Base-by-base conservation (phyloP, 2,329 filamentous ascomycete genomes). In the Colletotrichum musae region DNA sequence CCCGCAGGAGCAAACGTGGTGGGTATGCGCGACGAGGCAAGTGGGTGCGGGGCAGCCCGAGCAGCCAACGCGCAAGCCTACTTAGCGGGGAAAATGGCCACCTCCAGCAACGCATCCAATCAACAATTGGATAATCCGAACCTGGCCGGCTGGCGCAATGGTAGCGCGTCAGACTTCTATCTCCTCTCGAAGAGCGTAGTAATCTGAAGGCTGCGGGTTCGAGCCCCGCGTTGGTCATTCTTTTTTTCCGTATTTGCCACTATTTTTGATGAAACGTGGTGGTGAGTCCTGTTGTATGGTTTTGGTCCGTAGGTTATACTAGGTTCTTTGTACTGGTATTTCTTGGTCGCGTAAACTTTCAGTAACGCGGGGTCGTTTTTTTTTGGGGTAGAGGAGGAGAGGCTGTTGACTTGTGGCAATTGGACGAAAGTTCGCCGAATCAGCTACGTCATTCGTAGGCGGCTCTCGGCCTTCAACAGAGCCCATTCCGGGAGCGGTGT, bases 111-210 rank as follows among this genome's bases (percentile, higher is more conserved):
- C 48, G 50, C 50, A 41, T 56, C 66, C 50, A 59, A 69, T 66
- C 39, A 57, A 43, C 32, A 51, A 43, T 57, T 69, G 62, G 62
- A 52, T 48, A 52, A 6, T 10, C 39, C 16, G 26, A 32, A 50
- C 32, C 15, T 56, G 66, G 67, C 67, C 67, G 67, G 56, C 67
- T 70, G 67, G 67, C 67, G 67, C 63, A 70, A 70, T 70, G 67
- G 67, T 70, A 70, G 67, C 67, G 67, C 67, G 51, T 70, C 67
- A 70, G 67, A 70, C 67, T 70, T 70, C 67, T 70, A 69, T 12
- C 5, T 3, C 15, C 24, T 41, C 6, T 2, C 0, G 0, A 48
- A 39, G 5, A 15, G 16, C 48, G 24, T 24, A 36, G 62, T 12
- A 1, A 70, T 70, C 67, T 70, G 67, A 56, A 66, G 67, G 67